These are phyloP conservation scores for Yarrowia sp. DNA, from an alignment of 805 yeast genomes.

Conservation along the genomic window DNA sequence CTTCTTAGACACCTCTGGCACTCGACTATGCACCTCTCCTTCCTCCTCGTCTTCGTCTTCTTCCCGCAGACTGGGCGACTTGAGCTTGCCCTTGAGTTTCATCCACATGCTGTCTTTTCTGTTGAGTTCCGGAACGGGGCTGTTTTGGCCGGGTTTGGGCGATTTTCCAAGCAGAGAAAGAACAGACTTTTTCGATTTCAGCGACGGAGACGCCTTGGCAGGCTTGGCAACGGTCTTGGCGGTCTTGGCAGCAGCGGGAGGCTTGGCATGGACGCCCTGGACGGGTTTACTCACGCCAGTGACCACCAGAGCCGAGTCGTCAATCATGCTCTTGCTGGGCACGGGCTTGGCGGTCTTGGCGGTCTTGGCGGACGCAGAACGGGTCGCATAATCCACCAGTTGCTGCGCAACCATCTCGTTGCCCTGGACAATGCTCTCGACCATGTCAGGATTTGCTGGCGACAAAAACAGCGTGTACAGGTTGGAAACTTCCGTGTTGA, in stretches of 20 bases:
- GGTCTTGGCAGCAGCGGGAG: background rate
- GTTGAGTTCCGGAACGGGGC: conserved; percentile 17
- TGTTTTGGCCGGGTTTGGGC: conserved; percentile 16
- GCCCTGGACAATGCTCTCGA: conserved; percentile 34
- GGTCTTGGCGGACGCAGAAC: background rate
- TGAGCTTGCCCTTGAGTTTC: conserved; percentile 12
- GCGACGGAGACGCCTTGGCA: background rate
- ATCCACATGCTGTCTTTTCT: conserved; percentile 18
- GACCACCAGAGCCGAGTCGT: background rate
- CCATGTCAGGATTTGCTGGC: conserved; percentile 38
- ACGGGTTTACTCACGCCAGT: background rate
- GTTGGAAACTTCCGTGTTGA: conserved; percentile 43
- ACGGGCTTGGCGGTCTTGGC: background rate
- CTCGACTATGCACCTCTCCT: background rate
- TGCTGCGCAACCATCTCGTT: conserved; percentile 34
- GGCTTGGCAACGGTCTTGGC: background rate
- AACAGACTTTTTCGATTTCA: conserved; percentile 2
- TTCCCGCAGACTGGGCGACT: background rate
- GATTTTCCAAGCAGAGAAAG: conserved; percentile 1
- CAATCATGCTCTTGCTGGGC: background rate
- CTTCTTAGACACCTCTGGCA: background rate
- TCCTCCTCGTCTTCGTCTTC: background rate
- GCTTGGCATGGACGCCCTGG: background rate
- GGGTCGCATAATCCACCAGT: conserved; percentile 34
- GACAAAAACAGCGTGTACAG: conserved; percentile 39